Conservation (phyloP, 2,329 filamentous ascomycete species). For the Cadophora luteo-olivacea region DNA sequence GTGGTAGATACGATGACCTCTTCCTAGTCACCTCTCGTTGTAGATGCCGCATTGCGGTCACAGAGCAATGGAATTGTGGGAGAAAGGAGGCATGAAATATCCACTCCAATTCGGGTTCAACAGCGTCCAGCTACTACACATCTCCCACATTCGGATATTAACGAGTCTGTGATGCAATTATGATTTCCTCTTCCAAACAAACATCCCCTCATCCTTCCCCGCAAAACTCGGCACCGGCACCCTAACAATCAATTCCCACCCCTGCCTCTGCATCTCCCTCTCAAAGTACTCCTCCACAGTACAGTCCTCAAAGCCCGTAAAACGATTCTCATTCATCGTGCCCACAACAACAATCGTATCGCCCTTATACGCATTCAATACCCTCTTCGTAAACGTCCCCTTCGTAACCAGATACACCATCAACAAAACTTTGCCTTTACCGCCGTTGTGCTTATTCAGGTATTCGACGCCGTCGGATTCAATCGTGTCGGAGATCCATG, state of each 20-base stretch:
- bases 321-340: slow-evolving; percentile 77
- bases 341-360: slow-evolving; percentile 74
- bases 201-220: slow-evolving; percentile 73
- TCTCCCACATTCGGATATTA: no score
- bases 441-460: slow-evolving; percentile 56
- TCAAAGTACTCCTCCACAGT: slow-evolving; percentile 73
- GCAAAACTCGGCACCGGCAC: slow-evolving; percentile 76
- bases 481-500: slow-evolving; percentile 73
- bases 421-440: slow-evolving; percentile 64
- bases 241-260: slow-evolving; percentile 66
- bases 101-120: no score
- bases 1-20: no score
- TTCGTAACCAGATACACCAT: slow-evolving; percentile 75
- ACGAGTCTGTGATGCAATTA: no score
- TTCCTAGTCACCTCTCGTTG: no score
- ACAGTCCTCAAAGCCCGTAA: slow-evolving; percentile 70
- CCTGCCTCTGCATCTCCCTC: slow-evolving; percentile 53
- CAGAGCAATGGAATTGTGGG: no score
- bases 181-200: slow-evolving; percentile 23
- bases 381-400: slow-evolving; percentile 66
- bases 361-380: slow-evolving; percentile 67
- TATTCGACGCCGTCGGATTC: slow-evolving; percentile 65
- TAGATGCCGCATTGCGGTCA: no score
- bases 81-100: no score
- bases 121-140: no score